These are phyloP conservation scores for Eucalyptus tenuipes DNA, from an alignment of 345 rosid species.

Conservation along the genomic window DNA sequence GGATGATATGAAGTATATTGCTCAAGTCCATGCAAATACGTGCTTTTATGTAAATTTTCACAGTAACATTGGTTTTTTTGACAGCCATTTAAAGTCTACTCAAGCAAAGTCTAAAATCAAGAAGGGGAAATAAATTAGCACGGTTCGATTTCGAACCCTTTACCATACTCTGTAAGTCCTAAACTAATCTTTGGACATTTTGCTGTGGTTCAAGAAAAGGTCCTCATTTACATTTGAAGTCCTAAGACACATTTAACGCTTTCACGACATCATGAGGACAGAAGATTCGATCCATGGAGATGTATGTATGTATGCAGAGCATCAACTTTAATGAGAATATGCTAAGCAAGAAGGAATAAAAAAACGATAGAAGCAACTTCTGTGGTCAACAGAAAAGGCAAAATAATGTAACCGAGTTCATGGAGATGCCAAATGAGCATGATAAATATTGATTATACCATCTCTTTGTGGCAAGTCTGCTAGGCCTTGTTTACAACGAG, in stretches of 20 bases:
- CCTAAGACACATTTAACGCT: not conserved
- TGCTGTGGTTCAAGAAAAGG: not conserved
- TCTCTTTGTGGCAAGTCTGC: not conserved
- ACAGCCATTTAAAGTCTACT: too few species aligned
- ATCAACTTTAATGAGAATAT: not conserved
- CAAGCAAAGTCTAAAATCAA: too few species aligned
- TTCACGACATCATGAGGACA: not conserved
- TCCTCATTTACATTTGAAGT: not conserved
- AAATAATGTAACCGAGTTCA: not conserved
- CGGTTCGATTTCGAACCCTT: not conserved
- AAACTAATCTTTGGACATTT: not conserved
- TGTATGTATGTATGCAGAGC: not conserved
- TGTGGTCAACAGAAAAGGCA: not conserved
- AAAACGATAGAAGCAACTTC: not conserved
- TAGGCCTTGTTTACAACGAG: not conserved
- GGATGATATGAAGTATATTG: too few species aligned
- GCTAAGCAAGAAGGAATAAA: not conserved
- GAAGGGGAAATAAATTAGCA: too few species aligned
- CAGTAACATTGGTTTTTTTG: too few species aligned
- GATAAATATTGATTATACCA: not conserved
- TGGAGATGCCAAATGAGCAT: not conserved
- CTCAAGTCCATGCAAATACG: too few species aligned
- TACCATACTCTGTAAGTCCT: not conserved
- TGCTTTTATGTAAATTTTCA: too few species aligned
- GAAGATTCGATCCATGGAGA: not conserved